Evolutionary conservation across 2,329 filamentous ascomycete genomes (phyloP), one percentile per base, ranked within the genome.

Genomic region (Talaromyces verruculosus): DNA sequence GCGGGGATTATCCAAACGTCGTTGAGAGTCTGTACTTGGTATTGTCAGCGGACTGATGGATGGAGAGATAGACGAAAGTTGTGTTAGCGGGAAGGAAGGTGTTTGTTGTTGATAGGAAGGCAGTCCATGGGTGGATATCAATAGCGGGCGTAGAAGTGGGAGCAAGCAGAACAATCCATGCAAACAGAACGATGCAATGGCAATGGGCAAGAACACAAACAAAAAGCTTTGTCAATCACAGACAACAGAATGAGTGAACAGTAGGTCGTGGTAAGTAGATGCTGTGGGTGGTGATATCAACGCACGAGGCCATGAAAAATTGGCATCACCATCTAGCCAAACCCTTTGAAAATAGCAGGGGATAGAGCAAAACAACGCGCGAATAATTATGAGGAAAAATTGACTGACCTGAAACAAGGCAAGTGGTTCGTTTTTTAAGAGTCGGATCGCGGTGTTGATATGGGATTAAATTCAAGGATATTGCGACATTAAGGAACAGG

Each of bases 401-500:
- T 8, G 17, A 63, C 61, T 63, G 61, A 63, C 61, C 61, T 63
- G n/a, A 5, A 39, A 57, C 30, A 25, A 15, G 5, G 19, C 3
- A 57, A 39, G 4, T 57, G 19, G 4, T 57, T 37, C 30, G n/a
- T 25, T 37, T 53, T 57, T 25, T 8, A 15, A 35, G n/a, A 39
- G 53, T 37, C n/a, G 53, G 11, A 37, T 37, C 30, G 53, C n/a
- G 51, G 28, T 55, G 51, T 57, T 57, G 53, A 17, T 57, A 37
- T 22, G 8, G 53, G 53, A 57, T 57, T 39, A 60, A 60, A 45
- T 37, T 43, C 39, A 60, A 45, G 25, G 47, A 37, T 57, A 22
- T 19, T 53, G 53, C 51, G 53, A 49, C 30, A 63, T 62, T 58
- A 63, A 64, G 45, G 59, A 61, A 63, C 60, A 47, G 63, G 62